Base-by-base conservation (phyloP, 805 yeast species). In the Candida khao-thaluensis region DNA sequence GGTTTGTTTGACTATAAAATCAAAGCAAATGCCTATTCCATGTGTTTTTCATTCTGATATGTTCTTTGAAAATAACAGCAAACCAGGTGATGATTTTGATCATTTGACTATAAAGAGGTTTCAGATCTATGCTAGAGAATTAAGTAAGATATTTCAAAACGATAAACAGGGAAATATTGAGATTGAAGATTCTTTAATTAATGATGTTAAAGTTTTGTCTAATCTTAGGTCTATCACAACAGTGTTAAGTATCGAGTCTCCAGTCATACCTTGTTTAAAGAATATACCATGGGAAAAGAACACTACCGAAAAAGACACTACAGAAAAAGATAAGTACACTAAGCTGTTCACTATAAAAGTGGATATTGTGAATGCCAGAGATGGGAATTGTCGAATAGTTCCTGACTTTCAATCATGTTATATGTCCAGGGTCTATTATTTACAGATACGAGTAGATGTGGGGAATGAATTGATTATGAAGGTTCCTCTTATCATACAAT, bases 351-450 rank as follows among this genome's bases (percentile, higher is more conserved):
- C 22, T 3, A 7, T 46, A 3, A 38, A 37, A 4, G 44, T 66
- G 12, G 66, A 67, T 38, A 43, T 63, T 5, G 42, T 52, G 14
- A 51, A 42, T 14, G 23, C 35, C 3, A 30, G 22, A 9, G 15
- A 41, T 4, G 40, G 45, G 17, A 57, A 63, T 10, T 64, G 62
- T 37, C 55, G 61, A 38, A 45, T 67, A 22, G 56, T 65, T 12
- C 72, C 72, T 3, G 67, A 61, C 31, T 67, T 67, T 49, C 72
- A 67, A 46, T 47, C 48, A 11, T 67, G 72, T 41, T 50, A 53
- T 29, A 23, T 62, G 33, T 60, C 67, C 2, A 48, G 72, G 24
- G 30, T 65, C 24, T 66, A 67, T 42, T 64, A 63, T 43, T 40
- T 64, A n/a, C 17, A 21, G 11, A 22, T 31, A 3, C 18, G 9